Evolutionary conservation across 2,329 filamentous ascomycete species (phyloP).

Genomic region (Aspergillus spinulosporus): DNA sequence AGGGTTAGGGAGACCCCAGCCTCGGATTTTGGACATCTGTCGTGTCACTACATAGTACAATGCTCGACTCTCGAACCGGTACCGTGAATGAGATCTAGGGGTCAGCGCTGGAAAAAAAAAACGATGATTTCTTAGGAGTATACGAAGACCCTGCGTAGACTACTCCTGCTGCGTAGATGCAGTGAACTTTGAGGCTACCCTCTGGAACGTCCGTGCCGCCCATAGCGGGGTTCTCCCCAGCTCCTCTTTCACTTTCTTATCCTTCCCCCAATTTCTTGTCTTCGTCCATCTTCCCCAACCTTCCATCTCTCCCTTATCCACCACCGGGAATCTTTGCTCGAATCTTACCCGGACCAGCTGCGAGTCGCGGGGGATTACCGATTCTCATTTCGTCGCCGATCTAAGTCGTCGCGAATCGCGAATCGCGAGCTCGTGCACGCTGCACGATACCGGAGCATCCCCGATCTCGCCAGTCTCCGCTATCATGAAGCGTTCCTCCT

Average conservation of each 20-base stretch:
- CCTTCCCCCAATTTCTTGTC: not conserved
- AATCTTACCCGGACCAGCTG: not conserved
- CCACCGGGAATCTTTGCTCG: not conserved
- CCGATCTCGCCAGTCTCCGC: constrained; percentile 20
- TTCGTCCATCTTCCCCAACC: not conserved
- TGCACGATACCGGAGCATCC: constrained; percentile 29
- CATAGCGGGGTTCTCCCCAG: constrained; percentile 1
- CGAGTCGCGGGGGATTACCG: constrained; percentile 6
- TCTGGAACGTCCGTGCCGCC: constrained; percentile 4
- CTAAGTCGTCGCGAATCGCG: constrained; percentile 13
- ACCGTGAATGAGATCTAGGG: too few relatives aligned
- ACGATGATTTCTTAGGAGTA: too few relatives aligned
- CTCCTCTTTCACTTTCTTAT: not conserved
- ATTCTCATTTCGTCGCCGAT: constrained; percentile 10
- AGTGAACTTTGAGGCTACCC: not conserved
- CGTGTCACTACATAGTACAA: not conserved
- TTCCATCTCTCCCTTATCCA: not conserved
- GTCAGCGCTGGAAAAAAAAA: too few relatives aligned
- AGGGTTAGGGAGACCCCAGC: not conserved
- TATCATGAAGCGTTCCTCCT: constrained; percentile 39
- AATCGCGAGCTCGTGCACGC: constrained; percentile 17
- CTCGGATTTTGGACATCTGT: not conserved
- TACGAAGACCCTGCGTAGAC: too few relatives aligned
- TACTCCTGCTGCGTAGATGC: too few relatives aligned
- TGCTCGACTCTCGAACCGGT: not conserved